A percentile compares a stretch with the other conserved stretches of the same genome.
phyloP scores from a whole-genome alignment of 768 basidiomycete genomes.

The Boletales sp. region DNA sequence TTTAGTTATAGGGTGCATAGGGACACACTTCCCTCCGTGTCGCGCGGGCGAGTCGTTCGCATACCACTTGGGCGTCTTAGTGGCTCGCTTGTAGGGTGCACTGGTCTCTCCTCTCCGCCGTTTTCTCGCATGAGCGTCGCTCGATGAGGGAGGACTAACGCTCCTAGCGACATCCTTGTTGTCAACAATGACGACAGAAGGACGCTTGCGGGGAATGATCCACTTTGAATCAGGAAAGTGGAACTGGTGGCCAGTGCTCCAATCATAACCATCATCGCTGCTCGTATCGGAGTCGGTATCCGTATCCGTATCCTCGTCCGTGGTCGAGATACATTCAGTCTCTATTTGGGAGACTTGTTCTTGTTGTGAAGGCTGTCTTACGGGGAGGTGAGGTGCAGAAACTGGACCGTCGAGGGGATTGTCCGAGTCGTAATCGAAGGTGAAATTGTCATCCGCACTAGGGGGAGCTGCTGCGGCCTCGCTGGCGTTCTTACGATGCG shows the following conservation, averaged over 20 bases:
- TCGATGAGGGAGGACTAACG: constrained; percentile 1
- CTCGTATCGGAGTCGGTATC: constrained; percentile 17
- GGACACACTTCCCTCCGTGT: not conserved
- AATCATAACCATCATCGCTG: constrained; percentile 13
- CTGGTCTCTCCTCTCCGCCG: constrained; percentile 14
- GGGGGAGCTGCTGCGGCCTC: not conserved
- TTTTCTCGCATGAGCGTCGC: constrained; percentile 9
- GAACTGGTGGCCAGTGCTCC: constrained; percentile 6
- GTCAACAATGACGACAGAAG: constrained; percentile 14
- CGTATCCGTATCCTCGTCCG: constrained; percentile 4
- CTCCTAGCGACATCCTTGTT: not conserved
- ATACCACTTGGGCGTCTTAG: constrained; percentile 14
- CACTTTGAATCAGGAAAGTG: constrained; percentile 7
- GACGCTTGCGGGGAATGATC: constrained; percentile 19
- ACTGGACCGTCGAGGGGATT: constrained; percentile 9
- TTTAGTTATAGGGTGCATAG: not conserved
- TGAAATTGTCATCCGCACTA: constrained; percentile 7
- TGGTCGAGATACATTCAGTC: constrained; percentile 7
- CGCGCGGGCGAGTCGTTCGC: constrained; percentile 8
- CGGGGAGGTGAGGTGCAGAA: not conserved
- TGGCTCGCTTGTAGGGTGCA: not conserved
- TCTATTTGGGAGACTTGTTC: not conserved
- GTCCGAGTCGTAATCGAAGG: constrained; percentile 22
- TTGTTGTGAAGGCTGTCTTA: not conserved
- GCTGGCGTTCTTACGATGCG: not conserved